Evolutionary conservation across 768 basidiomycete genomes (phyloP).

Genomic region (Lentinula detonsa): DNA sequence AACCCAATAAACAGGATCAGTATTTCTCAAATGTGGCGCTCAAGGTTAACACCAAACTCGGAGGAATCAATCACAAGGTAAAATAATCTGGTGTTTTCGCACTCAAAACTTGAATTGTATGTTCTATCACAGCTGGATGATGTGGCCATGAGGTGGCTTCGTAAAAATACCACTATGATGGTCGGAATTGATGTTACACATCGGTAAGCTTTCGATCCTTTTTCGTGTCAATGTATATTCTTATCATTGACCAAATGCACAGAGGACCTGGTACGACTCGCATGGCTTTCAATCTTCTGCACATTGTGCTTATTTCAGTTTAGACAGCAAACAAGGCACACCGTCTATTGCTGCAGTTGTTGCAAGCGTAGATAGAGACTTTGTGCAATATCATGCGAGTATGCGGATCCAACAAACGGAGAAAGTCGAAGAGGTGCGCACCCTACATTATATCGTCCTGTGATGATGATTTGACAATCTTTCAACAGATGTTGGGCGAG

Average conservation of each 20-base stretch:
- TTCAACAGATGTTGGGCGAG: conserved; percentile 64
- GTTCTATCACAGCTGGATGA: conserved; percentile 38
- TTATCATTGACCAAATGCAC: not conserved
- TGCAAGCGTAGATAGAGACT: conserved; percentile 62
- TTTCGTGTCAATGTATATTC: not conserved
- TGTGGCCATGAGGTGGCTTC: conserved; percentile 57
- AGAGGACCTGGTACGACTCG: not conserved
- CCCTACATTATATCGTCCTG: not conserved
- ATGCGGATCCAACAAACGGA: conserved; percentile 58
- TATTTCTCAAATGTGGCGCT: conserved; percentile 80
- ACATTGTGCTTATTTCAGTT: conserved; percentile 24
- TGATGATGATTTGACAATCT: conserved; percentile 1
- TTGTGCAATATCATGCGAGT: conserved; percentile 76
- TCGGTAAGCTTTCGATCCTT: conserved; percentile 24
- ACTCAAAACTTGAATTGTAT: not conserved
- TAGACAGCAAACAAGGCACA: conserved; percentile 58
- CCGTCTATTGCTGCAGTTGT: conserved; percentile 85
- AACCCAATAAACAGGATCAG: conserved; percentile 56
- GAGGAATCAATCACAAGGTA: conserved; percentile 70
- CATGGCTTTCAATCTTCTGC: not conserved
- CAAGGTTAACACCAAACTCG: conserved; percentile 80
- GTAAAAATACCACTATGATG: conserved; percentile 66
- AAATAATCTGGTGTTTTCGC: not conserved
- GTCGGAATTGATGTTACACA: conserved; percentile 86
- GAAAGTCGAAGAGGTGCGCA: conserved; percentile 26